phyloP scores from a whole-genome alignment of 176 grass and related monocot genomes.

The Aegilops sharonensis region DNA sequence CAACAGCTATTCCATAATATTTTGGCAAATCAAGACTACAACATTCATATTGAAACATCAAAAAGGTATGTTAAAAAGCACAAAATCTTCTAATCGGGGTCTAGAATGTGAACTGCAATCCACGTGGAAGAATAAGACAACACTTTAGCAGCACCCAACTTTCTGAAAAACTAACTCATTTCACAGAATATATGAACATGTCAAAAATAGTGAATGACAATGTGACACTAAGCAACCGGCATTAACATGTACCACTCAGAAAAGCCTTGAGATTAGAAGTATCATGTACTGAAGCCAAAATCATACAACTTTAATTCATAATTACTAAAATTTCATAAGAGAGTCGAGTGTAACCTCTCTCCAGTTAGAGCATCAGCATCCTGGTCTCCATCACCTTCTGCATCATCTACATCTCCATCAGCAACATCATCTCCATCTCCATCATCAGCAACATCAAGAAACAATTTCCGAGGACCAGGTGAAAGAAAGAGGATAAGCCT shows the following conservation, averaged over 20 bases:
- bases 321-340: neutral
- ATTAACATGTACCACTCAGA: neutral
- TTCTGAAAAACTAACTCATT: neutral
- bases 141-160: neutral
- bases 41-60: constrained; percentile 10
- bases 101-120: neutral
- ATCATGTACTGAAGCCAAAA: neutral
- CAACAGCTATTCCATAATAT: neutral
- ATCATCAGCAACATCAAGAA: constrained; percentile 82
- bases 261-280: neutral
- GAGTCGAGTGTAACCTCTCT: constrained; percentile 32
- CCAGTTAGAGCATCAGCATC: constrained; percentile 29
- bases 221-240: neutral
- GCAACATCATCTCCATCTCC: constrained; percentile 58
- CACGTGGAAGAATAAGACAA: neutral
- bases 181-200: neutral
- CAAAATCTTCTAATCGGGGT: neutral
- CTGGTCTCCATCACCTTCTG: constrained; percentile 38
- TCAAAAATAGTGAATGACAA: neutral
- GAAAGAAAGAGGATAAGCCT: neutral
- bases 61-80: neutral
- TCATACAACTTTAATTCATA: neutral
- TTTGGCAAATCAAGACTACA: neutral
- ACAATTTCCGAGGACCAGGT: constrained; percentile 59
- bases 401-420: constrained; percentile 58